Base-by-base conservation (phyloP, 1,139 yeast species). In the Geotrichum phurueaensis region DNA sequence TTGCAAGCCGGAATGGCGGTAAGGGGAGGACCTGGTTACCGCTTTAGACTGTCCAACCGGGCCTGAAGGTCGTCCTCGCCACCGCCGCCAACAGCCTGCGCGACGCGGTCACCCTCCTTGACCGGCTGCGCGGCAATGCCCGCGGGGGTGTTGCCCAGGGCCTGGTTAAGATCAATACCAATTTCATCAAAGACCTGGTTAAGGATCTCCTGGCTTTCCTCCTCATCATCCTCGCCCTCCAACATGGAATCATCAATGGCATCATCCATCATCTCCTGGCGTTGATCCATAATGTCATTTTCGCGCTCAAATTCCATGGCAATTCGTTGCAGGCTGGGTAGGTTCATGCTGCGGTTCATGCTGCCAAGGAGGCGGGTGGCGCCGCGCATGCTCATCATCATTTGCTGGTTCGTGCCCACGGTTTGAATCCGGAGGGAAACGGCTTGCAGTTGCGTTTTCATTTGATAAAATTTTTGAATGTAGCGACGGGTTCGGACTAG, bases 191-290 rank as follows among this genome's bases (percentile, higher is more conserved):
- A 78, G 0, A 95, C 97, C 74, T 87, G 90, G 70, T 86, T 84
- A 62, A 95, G 92, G 54, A 94, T 88, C 69, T 92, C 97, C 70
- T 94, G 98, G 15, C 89, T 88, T 71, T 94, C 97, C 67, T 89
- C 97, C 47, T 56, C 54, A 12, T 20, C 85, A 87, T 58, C 91
- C 63, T 88, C 85, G 65, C 84, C 91, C 71, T 86, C 89, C 60
- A 87, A 96, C 91, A 92, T 89, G 31, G 94, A 87, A 72, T 92
- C 97, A 71, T 94, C 99, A 68, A 95, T 87, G 15, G 97, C 96
- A 71, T 94, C 99, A 72, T 94, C 99, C 89, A 94, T 95, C 83
- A 94, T 90, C 71, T 95, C 99, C 73, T 94, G 98, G 69, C 96
- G 87, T 76, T 94, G 99, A 73, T 94, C 98, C 98, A 94, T 94